Base-by-base conservation (phyloP, 257 asterid genomes). In the Rubia yunnanensis region DNA sequence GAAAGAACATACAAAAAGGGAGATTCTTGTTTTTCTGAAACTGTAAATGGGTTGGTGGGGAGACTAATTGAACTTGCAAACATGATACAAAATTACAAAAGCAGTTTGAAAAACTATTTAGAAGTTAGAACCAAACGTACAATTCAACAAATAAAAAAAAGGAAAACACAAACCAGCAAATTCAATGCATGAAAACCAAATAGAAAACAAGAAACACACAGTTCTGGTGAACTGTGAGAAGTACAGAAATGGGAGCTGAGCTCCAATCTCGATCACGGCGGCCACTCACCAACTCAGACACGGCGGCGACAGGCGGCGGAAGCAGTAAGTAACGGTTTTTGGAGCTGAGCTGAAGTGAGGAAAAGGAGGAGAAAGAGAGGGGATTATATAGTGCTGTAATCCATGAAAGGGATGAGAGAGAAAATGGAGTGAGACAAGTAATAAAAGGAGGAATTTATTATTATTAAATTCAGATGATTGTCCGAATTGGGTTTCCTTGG, bases 151-250 rank as follows among this genome's bases (percentile, higher is more conserved):
- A 44, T 3, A 39, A 15, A 39, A 15, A 44, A 3, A 44, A 14
- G n/a, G n/a, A n/a, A n/a, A n/a, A n/a, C n/a, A n/a, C n/a, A 15
- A 44, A 14, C 6, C 22, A 15, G 17, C 6, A 22, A 27, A 27
- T 70, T 70, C 18, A 63, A 62, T 62, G 69, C 48, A 70, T 52
- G n/a, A 44, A 0, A n/a, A 15, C 52, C 52, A 44, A 14, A 44
- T 1, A 44, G 20, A 44, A 15, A 4, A 5, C 48, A 39, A 39
- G 48, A 39, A 39, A 39, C 48, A 39, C 48, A 11, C 48, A 39
- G 48, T 32, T 32, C 4, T 7, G 44, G 44, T 36, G n/a, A n/a
- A n/a, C n/a, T n/a, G n/a, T n/a, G 44, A 36, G 17, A 13, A 38
- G 44, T 38, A 38, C 44, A 10, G 44, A 53, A 54, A 23, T 39